Conservation (phyloP, 2,329 filamentous ascomycete species). For the Botryotinia convoluta region DNA sequence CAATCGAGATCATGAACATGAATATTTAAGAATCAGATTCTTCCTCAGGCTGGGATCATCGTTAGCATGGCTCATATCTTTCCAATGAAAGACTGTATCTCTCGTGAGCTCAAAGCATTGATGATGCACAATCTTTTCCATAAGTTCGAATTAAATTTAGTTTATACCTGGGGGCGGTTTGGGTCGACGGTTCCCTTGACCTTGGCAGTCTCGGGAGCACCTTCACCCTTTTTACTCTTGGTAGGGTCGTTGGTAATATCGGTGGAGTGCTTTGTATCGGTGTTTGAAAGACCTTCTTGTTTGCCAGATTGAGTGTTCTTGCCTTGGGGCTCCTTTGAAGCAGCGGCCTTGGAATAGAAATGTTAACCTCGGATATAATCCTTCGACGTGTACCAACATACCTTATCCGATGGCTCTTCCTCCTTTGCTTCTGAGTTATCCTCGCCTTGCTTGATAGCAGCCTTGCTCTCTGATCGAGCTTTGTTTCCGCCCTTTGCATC, state of each 20-base stretch:
- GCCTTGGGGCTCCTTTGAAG: conserved; percentile 36
- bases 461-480: conserved; percentile 41
- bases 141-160: conserved; percentile 12
- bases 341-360: conserved; percentile 27
- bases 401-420: conserved; percentile 30
- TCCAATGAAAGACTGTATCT: conserved; percentile 23
- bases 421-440: conserved; percentile 23
- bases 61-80: conserved; percentile 25
- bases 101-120: conserved; percentile 17
- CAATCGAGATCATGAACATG: conserved; percentile 10
- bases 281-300: conserved; percentile 52
- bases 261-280: conserved; percentile 50
- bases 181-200: conserved; percentile 48
- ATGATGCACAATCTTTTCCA: conserved; percentile 7
- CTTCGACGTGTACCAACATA: conserved; percentile 15
- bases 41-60: conserved; percentile 23
- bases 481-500: conserved; percentile 42
- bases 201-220: conserved; percentile 54
- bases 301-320: conserved; percentile 48
- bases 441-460: conserved; percentile 32
- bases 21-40: conserved; percentile 16
- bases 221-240: conserved; percentile 58
- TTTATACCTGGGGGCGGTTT: conserved; percentile 33
- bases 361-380: conserved; percentile 11
- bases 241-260: conserved; percentile 43